Evolutionary conservation across 2,329 filamentous ascomycete species (phyloP), one percentile per base, ranked within the genome.

Genomic region (Calonectria henricotiae): DNA sequence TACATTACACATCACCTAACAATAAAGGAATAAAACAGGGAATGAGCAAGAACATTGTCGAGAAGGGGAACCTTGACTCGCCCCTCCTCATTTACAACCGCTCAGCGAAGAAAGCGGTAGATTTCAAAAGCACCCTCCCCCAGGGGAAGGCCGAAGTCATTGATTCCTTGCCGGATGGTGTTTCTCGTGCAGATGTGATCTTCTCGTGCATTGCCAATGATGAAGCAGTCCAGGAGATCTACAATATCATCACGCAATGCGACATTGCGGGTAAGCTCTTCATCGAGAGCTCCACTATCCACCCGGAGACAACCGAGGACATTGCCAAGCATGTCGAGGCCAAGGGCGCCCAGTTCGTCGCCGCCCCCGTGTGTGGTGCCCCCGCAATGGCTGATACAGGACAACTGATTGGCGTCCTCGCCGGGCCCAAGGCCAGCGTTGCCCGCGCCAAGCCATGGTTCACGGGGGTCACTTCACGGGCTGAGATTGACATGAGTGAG

Each of bases 201-300:
- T 95, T 97, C 84, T 90, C 90, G 71, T 97, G 94, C 79, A 86
- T 98, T 4, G 90, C 92, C 74, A 92, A 96, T 79, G 95, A 98
- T 80, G 85, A 88, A 3, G 93, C 93, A 5, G 90, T 97, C 49
- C 87, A 90, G 68, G 83, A 87, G 5, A 89, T 90, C 23, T 87
- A 94, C 70, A 81, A 86, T 47, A 80, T 86, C 3, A 88, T 92
- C 35, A 83, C 94, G 4, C 79, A 83, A 20, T 67, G 55, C 32
- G 84, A 90, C 68, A 83, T 93, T 20, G 86, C 86, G 32, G 91
- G 90, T 71, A 98, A 97, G 84, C 85, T 96, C 17, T 91, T 98
- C 74, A 88, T 97, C 37, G 95, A 98, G 79, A 95, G 93, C 86
- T 96, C 94, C 4, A 98, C 95, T 30, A 89, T 98, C 41, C 93